Evolutionary conservation across 1,284 basidiomycete species (phyloP), one percentile per base, ranked within the genome.

Genomic region (Irpex sp.): DNA sequence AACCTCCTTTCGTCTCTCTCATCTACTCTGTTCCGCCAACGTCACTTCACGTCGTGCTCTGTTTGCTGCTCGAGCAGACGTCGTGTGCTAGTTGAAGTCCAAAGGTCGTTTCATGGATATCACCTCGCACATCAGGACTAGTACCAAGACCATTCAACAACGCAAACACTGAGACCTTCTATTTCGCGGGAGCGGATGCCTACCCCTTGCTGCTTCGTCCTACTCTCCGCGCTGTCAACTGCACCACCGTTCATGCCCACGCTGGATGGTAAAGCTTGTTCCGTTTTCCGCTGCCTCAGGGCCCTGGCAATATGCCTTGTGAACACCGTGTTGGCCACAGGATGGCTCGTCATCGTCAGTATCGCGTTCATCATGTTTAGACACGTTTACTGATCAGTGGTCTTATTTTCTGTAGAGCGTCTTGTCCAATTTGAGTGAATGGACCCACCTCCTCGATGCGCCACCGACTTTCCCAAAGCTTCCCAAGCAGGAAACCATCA

Each of bases 101-200:
- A 11, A 43, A 43, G 39, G 39, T 43, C 39, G 39, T 9, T 43
- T 43, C 15, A 43, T 43, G 39, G 39, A 43, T 43, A 8, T n/a
- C 49, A n/a, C 13, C 49, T 50, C 19, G 7, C 15, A 17, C 11
- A 9, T 50, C 19, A n/a, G 15, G 13, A n/a, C 49, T 17, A 21
- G 49, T 50, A 50, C 49, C 49, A 50, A 50, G 49, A 50, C n/a
- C 49, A 8, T n/a, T 50, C 8, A 19, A 50, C 7, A 9, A 21
- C 49, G 2, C 85, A 84, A 31, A 54, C 37, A n/a, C 15, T 15
- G 31, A n/a, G 15, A 17, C 36, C 21, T 50, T n/a, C 26, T 4
- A 26, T 26, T 4, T 26, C 26, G 26, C 26, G 26, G 26, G 43
- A 46, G 11, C n/a, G 49, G 17, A 50, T 50, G 49, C 17, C 49